These are phyloP conservation scores for Wickerhamiella occidentalis DNA, from an alignment of 805 yeast species.

Conservation along the genomic window DNA sequence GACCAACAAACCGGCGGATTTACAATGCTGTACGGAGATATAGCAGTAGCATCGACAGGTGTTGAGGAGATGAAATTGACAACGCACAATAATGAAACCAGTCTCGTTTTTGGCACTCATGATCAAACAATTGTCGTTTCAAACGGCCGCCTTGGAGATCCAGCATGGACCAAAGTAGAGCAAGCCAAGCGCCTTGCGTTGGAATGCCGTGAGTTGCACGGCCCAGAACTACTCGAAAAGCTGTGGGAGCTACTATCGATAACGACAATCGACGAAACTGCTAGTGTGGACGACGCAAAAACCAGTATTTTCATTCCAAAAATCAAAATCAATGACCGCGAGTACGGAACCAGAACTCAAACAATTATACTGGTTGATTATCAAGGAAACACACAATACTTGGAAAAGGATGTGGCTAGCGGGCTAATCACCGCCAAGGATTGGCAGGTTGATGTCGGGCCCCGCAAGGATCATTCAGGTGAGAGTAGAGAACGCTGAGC, in stretches of 20 bases:
- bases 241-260: slow-evolving; percentile 47
- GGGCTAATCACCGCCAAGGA: slow-evolving; percentile 2
- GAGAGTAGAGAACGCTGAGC: too few relatives aligned
- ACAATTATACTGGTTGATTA: slow-evolving; percentile 55
- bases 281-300: slow-evolving; percentile 33
- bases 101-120: slow-evolving; percentile 12
- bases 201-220: slow-evolving; percentile 2
- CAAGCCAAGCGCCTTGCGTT: slow-evolving; percentile 39
- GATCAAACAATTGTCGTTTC: slow-evolving; percentile 44
- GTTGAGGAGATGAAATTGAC: neutral
- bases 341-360: slow-evolving; percentile 82
- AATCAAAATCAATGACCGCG: slow-evolving; percentile 29
- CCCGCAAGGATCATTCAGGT: too few relatives aligned
- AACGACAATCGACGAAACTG: slow-evolving; percentile 26
- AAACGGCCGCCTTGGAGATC: slow-evolving; percentile 50
- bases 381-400: slow-evolving; percentile 41
- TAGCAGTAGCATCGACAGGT: neutral
- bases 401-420: slow-evolving; percentile 41
- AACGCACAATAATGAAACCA: neutral
- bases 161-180: slow-evolving; percentile 59
- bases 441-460: neutral
- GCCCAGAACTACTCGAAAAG: slow-evolving; percentile 33
- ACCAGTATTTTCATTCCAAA: slow-evolving; percentile 67
- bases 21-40: slow-evolving; percentile 20
- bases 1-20: slow-evolving; percentile 23